phyloP scores from a whole-genome alignment of 2,329 filamentous ascomycete genomes.

The Fusarium sororula region DNA sequence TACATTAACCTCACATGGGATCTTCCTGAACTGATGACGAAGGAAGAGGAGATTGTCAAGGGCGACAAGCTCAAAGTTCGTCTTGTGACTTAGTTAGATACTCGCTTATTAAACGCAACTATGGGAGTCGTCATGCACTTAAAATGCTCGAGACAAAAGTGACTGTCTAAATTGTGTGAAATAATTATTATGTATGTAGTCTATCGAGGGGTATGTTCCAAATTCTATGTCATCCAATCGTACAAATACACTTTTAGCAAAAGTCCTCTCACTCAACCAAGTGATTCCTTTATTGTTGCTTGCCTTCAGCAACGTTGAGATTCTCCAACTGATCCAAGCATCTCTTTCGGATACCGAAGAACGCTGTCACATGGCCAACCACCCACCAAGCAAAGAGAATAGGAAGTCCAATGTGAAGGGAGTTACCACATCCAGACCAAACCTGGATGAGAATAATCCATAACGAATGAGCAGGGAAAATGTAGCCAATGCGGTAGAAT shows the following conservation, averaged over 20 bases:
- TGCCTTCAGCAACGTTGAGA: neutral
- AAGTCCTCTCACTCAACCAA: neutral
- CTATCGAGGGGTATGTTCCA: neutral
- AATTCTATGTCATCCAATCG: neutral
- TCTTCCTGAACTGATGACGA: constrained; percentile 19
- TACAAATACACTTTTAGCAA: neutral
- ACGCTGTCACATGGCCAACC: constrained; percentile 35
- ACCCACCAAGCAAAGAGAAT: constrained; percentile 54
- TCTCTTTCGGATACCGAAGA: constrained; percentile 39
- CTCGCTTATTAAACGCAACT: rapidly evolving
- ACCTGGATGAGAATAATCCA: constrained; percentile 52
- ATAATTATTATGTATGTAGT: neutral
- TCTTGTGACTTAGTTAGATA: neutral
- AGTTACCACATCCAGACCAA: constrained; percentile 54
- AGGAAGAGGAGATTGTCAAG: constrained; percentile 1
- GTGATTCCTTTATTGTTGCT: neutral
- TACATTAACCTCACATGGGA: constrained; percentile 33
- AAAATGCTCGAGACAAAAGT: neutral
- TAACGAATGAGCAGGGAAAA: constrained; percentile 47
- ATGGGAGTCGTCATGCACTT: neutral
- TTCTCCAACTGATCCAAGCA: constrained; percentile 26
- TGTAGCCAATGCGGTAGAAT: constrained; percentile 53
- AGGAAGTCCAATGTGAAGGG: constrained; percentile 51
- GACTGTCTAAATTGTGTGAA: neutral
- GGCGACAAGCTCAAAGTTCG: constrained; percentile 13